Conservation (phyloP, 305 asterid genomes). For the Withania somnifera region DNA sequence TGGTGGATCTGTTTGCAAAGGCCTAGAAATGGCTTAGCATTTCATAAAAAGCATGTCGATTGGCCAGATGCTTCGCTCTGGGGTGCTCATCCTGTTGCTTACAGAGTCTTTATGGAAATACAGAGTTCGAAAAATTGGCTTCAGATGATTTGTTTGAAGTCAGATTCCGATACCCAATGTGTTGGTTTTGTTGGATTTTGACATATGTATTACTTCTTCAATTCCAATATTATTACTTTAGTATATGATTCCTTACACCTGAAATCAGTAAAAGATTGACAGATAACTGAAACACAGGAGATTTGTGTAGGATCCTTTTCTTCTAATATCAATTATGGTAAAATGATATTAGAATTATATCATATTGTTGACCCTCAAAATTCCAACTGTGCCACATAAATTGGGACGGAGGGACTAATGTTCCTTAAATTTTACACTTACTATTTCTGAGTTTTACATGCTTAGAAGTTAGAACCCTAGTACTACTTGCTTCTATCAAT, state of each 20-base stretch:
- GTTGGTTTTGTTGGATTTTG: background rate
- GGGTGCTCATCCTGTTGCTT: conserved; percentile 74
- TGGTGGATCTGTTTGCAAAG: conserved; percentile 66
- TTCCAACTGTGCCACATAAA: no score
- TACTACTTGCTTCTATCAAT: background rate
- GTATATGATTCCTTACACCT: background rate
- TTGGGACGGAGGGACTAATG: no score
- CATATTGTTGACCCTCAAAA: no score
- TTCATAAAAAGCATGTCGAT: conserved; percentile 43
- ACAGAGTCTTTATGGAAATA: conserved; percentile 52
- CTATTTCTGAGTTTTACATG: background rate
- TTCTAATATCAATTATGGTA: no score
- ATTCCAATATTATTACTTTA: background rate
- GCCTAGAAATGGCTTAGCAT: conserved; percentile 20
- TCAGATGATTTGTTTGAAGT: conserved; percentile 37
- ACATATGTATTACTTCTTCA: background rate
- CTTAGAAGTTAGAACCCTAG: background rate
- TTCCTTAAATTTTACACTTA: background rate
- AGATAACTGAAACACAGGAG: background rate
- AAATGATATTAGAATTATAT: no score
- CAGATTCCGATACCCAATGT: conserved; percentile 21
- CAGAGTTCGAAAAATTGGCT: conserved; percentile 52
- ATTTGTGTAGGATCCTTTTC: background rate
- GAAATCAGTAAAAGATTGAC: background rate
- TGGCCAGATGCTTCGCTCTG: conserved; percentile 52